Evolutionary conservation across 495 filamentous ascomycete species (phyloP), one percentile per base, ranked within the genome.

Genomic region (Talaromyces stipitatus): DNA sequence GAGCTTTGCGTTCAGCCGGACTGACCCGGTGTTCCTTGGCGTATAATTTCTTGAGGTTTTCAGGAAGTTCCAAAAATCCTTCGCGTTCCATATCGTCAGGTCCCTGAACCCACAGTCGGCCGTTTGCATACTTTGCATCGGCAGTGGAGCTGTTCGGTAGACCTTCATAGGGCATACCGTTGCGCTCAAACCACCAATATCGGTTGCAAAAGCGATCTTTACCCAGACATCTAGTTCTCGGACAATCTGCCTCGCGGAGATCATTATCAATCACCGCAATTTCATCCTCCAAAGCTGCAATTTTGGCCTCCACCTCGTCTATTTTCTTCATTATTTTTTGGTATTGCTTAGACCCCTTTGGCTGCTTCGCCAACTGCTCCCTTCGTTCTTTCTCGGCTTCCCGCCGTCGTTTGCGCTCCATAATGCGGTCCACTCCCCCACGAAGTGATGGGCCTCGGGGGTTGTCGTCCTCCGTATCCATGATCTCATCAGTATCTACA

Each of bases 131-230:
- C 10, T 81, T 82, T 18, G 92, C 90, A 36, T 85, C 77, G 1
- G 91, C 85, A 3, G 91, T 97, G 4, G 91, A 97, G 71, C 90
- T 94, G 59, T 82, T 78, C 0, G 91, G 92, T 57, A 96, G 75
- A 2, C 95, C 95, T 47, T 77, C 90, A 66, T 90, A 96, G 1
- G 94, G 95, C 94, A 97, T 97, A 26, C 91, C 94, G 65, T 97
- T 98, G 33, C 92, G 87, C 71, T 98, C 94, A 67, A 97, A 96
- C 92, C 92, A 98, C 78, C 91, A 97, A 67, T 97, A 98, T 20
- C 91, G 88, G 66, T 97, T 98, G 84, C 90, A 96, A 76, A 95
- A 98, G 23, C 94, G 83, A 67, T 98, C 94, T 60, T 90, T 89
- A 45, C 94, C 94, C 10, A 98, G 79, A 53, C 90, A 84, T 56